These are phyloP conservation scores for Xylaria sp. DNA, from an alignment of 2,329 filamentous ascomycete genomes.

Conservation along the genomic window DNA sequence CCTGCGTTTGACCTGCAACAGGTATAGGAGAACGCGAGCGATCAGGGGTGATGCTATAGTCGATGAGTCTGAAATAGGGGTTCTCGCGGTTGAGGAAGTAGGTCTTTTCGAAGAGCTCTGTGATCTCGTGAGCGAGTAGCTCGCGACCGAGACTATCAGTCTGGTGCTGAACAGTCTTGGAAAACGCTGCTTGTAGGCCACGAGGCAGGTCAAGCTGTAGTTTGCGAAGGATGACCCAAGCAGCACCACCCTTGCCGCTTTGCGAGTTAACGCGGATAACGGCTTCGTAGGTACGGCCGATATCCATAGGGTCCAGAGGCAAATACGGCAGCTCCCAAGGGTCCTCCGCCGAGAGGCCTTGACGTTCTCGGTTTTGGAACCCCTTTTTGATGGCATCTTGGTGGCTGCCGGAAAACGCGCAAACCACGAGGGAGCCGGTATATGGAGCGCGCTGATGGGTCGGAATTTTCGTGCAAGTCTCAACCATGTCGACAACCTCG, in stretches of 20 bases:
- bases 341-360: constrained; percentile 69
- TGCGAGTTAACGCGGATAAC: constrained; percentile 98
- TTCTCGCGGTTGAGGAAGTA: constrained; percentile 83
- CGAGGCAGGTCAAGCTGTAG: constrained; percentile 93
- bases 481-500: constrained; percentile 86
- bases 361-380: constrained; percentile 75
- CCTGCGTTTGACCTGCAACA: constrained; percentile 75
- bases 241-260: constrained; percentile 91
- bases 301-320: constrained; percentile 90
- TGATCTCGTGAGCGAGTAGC: constrained; percentile 85
- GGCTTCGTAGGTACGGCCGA: constrained; percentile 96
- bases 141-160: constrained; percentile 87
- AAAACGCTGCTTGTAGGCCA: constrained; percentile 91
- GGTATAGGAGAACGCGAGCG: constrained; percentile 78
- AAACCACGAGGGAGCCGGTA: constrained; percentile 88
- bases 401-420: constrained; percentile 88
- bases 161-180: constrained; percentile 82
- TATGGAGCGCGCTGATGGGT: constrained; percentile 91
- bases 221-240: constrained; percentile 91
- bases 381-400: constrained; percentile 98
- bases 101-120: constrained; percentile 84
- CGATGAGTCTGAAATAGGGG: constrained; percentile 85
- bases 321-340: constrained; percentile 90
- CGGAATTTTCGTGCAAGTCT: constrained; percentile 94
- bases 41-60: constrained; percentile 91